Percentiles rank a stretch among this genome's conserved stretches.
These are phyloP conservation scores for Aspergillus phoenicis DNA, from an alignment of 2,329 filamentous ascomycete species.

Conservation along the genomic window DNA sequence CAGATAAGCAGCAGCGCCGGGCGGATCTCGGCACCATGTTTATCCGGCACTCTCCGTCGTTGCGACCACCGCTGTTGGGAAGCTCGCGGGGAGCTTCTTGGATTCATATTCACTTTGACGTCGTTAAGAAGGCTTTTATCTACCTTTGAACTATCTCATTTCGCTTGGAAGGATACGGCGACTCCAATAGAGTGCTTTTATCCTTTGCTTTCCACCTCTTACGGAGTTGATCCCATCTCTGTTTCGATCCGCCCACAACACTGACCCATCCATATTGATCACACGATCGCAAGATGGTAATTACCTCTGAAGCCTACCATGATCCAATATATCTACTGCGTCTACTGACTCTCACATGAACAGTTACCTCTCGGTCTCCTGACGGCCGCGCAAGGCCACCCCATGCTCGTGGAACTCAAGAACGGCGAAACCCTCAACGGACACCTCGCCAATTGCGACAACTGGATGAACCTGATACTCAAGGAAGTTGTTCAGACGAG, in stretches of 20 bases:
- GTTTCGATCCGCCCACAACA: background rate
- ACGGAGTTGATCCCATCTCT: background rate
- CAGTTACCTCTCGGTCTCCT: constrained; percentile 75
- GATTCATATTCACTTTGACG: constrained; percentile 6
- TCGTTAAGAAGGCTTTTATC: background rate
- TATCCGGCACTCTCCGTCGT: constrained; percentile 14
- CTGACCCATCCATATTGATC: constrained; percentile 2
- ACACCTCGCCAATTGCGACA: constrained; percentile 94
- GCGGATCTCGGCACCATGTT: constrained; percentile 16
- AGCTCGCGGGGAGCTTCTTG: constrained; percentile 17
- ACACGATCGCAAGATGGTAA: background rate
- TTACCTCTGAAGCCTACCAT: background rate
- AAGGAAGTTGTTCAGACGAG: constrained; percentile 98
- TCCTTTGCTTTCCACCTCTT: background rate
- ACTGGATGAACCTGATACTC: constrained; percentile 98
- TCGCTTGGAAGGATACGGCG: background rate
- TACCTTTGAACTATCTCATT: background rate
- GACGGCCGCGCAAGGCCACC: constrained; percentile 94
- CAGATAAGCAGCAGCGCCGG: background rate
- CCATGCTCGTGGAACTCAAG: constrained; percentile 97
- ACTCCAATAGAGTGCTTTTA: background rate
- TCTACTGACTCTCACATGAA: constrained; percentile 1
- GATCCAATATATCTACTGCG: background rate
- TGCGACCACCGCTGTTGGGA: constrained; percentile 15
- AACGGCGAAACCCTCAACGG: constrained; percentile 97